Base-by-base conservation (phyloP, 2,329 filamentous ascomycete species). In the Ceratocystis ficicola region DNA sequence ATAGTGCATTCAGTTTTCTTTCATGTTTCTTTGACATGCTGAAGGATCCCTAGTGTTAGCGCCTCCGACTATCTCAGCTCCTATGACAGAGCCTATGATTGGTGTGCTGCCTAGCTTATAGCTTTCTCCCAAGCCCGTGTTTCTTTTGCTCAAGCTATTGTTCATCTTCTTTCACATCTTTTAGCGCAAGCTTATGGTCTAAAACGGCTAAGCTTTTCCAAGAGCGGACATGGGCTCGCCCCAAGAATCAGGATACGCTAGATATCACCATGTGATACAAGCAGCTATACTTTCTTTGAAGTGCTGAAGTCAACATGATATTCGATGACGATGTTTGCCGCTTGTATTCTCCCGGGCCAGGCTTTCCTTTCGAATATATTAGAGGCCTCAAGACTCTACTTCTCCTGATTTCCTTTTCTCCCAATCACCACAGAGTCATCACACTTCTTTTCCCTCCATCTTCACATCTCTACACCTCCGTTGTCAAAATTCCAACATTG, bases 181-280 rank as follows among this genome's bases (percentile, higher is more conserved):
- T 57, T 12, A 57, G 52, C 22, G 17, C 52, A 57, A 57, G 28
- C 28, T 30, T 25, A 20, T 17, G 25, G 3, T 20, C 55, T 25
- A 36, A 59, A 36, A n/a, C 20, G 55, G 55, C 1, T 59, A 59
- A 28, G 3, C 25, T 52, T 41, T 41, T 5, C 10, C 48, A 2
- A 52, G 48, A n/a, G 15, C n/a, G 15, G 20, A 22, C 61, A 63
- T 44, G 46, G 61, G 44, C n/a, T 48, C 22, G 61, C 61, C 61
- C 61, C 61, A 50, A 32, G 22, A 48, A 44, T 63, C n/a, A 63
- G 61, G 61, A 63, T 63, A 63, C 41, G 44, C 61, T 63, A 50
- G 30, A 48, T 41, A 41, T 41, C 36, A 48, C 10, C 60, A 15
- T 30, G 55, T 59, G 17, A 48, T 44, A 63, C 61, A 63, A 63